phyloP scores from a whole-genome alignment of 768 basidiomycete species.

The Tricholoma sp. region DNA sequence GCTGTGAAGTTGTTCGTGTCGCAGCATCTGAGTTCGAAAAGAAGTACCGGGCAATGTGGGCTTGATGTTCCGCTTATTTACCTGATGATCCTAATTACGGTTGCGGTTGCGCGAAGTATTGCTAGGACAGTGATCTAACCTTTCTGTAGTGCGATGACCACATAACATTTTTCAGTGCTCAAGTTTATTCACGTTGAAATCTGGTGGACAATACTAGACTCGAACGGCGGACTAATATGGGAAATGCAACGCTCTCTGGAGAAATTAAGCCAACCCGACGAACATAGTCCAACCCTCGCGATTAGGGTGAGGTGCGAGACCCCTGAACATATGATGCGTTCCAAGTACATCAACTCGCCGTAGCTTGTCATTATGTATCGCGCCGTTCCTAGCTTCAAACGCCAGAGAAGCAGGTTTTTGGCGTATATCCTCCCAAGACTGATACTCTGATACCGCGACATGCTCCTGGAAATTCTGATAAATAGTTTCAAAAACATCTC shows the following conservation, averaged over 20 bases:
- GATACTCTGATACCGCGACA: conserved; percentile 30
- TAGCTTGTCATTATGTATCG: conserved; percentile 19
- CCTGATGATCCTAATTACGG: too few relatives aligned
- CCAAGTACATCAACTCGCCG: conserved; percentile 46
- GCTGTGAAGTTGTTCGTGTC: conserved; percentile 44
- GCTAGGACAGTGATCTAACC: too few relatives aligned
- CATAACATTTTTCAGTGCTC: too few relatives aligned
- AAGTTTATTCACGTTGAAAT: not conserved
- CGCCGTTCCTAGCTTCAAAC: conserved; percentile 19
- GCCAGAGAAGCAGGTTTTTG: conserved; percentile 28
- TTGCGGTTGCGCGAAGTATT: too few relatives aligned
- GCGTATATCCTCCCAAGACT: conserved; percentile 28
- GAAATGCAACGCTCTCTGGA: not conserved
- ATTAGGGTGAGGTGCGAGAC: conserved; percentile 45
- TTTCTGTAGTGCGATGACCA: too few relatives aligned
- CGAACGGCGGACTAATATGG: not conserved
- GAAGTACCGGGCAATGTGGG: conserved; percentile 65
- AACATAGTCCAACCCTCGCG: conserved; percentile 41
- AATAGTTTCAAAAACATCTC: conserved; percentile 47
- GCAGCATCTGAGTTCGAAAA: conserved; percentile 45
- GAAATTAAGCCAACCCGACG: conserved; percentile 13
- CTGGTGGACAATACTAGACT: not conserved
- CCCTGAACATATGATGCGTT: conserved; percentile 43
- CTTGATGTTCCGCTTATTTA: conserved; percentile 18
- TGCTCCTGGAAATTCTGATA: conserved; percentile 37